These are phyloP conservation scores for Ophiostoma ulmi DNA, from an alignment of 2,329 filamentous ascomycete species.

Conservation along the genomic window DNA sequence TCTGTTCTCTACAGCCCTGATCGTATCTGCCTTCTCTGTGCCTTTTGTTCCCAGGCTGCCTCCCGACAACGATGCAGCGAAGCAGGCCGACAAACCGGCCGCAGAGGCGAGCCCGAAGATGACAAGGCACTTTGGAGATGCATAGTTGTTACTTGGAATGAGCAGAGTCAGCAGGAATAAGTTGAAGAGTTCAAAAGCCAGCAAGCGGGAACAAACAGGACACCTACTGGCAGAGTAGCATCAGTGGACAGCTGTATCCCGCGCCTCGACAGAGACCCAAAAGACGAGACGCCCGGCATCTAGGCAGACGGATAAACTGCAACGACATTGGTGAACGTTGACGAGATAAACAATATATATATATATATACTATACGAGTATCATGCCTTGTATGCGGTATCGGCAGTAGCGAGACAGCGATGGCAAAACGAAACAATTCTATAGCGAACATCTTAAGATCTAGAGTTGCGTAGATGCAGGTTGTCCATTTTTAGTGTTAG, in stretches of 20 bases:
- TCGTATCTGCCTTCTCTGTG: neutral
- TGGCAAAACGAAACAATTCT: neutral
- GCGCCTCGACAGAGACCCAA: neutral
- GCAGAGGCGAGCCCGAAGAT: conserved; percentile 13
- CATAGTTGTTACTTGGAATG: neutral
- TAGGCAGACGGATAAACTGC: conserved; percentile 10
- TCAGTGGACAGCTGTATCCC: neutral
- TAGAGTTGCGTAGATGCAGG: neutral
- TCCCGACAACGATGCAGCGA: neutral
- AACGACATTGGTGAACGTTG: neutral
- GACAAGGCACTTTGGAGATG: neutral
- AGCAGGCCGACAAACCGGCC: neutral
- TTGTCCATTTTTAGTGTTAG: neutral
- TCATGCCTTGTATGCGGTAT: neutral
- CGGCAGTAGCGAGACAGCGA: neutral
- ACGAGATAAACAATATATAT: too few relatives aligned
- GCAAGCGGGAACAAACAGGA: neutral
- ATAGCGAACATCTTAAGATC: neutral
- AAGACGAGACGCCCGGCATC: neutral
- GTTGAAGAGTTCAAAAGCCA: neutral
- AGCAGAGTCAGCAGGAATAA: neutral
- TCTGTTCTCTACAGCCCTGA: neutral
- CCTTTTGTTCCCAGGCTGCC: neutral
- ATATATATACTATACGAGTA: too few relatives aligned
- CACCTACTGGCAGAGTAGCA: neutral